Base-by-base conservation (phyloP, 441 rosid species). In the Gossypium lobatum region DNA sequence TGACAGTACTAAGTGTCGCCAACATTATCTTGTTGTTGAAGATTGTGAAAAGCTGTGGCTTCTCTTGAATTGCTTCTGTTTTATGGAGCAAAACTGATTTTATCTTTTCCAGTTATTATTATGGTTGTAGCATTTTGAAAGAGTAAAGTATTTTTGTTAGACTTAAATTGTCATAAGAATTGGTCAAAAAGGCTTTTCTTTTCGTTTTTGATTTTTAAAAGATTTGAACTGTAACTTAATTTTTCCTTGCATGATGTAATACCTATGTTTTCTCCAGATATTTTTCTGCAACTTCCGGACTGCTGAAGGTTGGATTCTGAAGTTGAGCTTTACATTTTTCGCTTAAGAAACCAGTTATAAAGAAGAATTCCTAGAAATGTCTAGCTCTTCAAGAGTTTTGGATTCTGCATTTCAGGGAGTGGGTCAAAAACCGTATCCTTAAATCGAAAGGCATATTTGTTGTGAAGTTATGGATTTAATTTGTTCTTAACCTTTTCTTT, bases 371-470 rank as follows among this genome's bases (percentile, higher is more conserved):
- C 9, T 6, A 77, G 64, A 75, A 63, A 95, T 95, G 99, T 90
- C 99, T 76, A 85, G 84, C 78, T 80, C 98, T 72, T 70, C 84
- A 45, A 93, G 93, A 83, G 80, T 82, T 68, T 70, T 88, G 84
- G 99, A 95, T 84, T 94, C 98, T 79, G 96, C 97, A 52, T 95
- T 95, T 82, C 98, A 91, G 73, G 97, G 99, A 81, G 92, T 80
- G 26, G 99, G 99, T 17, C 97, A 93, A 83, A 92, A 89, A 90
- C 77, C 80, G 99, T 93, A 95, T 91, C 93, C 96, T 89, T 79
- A 66, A 48, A 28, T n/a, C 2, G 55, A 74, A 28, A 13, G 74
- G 57, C 31, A 58, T 60, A 28, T 76, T n/a, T 16, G 68, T 60
- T 59, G 7, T 26, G 31, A 61, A 45, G 16, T 72, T 61, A 17